Conservation (phyloP, 345 rosid species). For the Lumnitzera littorea region DNA sequence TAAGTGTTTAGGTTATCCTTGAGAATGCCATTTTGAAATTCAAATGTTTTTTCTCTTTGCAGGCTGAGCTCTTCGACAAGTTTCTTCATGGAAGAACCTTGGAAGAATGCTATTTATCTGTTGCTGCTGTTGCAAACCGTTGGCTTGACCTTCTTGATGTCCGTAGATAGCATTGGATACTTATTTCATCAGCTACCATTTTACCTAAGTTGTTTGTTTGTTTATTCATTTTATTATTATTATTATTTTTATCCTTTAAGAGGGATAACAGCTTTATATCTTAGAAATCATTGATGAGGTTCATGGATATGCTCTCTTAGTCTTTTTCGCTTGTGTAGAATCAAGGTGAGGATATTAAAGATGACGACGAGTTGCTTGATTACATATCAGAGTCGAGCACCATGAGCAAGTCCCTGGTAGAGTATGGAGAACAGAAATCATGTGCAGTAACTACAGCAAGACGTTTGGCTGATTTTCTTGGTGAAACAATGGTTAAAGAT, state of each 20-base stretch:
- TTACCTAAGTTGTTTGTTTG: neutral
- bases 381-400: constrained; percentile 99
- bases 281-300: too few species aligned
- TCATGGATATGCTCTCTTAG: too few species aligned
- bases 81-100: constrained; percentile 84
- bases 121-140: constrained; percentile 89
- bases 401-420: constrained; percentile 97
- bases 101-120: constrained; percentile 87
- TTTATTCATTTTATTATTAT: neutral
- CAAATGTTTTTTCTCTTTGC: constrained; percentile 13
- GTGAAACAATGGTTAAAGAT: constrained; percentile 91
- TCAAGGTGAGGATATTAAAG: constrained; percentile 88
- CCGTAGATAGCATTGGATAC: constrained; percentile 13
- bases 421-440: constrained; percentile 90
- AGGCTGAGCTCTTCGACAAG: constrained; percentile 97
- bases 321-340: constrained; percentile 40
- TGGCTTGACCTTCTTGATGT: constrained; percentile 99
- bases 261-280: too few species aligned
- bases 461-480: constrained; percentile 93
- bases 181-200: neutral
- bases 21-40: too few species aligned
- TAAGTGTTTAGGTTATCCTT: too few species aligned
- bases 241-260: neutral
- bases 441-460: constrained; percentile 98
- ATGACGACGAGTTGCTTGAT: constrained; percentile 75